Evolutionary conservation across 2,329 filamentous ascomycete genomes (phyloP).

Genomic region (Colletotrichum sp.): DNA sequence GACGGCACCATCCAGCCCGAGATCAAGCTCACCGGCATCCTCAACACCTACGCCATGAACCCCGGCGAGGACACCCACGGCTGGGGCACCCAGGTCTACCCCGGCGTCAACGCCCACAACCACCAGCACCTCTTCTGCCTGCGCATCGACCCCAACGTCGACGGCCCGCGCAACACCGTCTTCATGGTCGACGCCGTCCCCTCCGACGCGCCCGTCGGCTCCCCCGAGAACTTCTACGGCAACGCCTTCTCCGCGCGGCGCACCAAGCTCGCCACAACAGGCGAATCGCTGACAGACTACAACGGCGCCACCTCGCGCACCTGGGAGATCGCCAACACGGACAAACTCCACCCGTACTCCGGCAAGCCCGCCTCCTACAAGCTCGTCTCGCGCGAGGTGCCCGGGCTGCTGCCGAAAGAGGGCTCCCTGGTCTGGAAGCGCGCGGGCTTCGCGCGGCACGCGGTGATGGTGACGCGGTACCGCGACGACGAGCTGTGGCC

Average conservation of each 20-base stretch:
- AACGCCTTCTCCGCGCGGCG: slow-evolving; percentile 90
- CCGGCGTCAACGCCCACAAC: slow-evolving; percentile 91
- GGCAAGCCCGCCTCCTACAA: slow-evolving; percentile 88
- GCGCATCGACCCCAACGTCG: slow-evolving; percentile 85
- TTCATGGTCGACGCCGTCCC: slow-evolving; percentile 80
- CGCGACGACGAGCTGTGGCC: slow-evolving; percentile 83
- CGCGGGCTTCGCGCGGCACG: slow-evolving; percentile 85
- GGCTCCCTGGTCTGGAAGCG: slow-evolving; percentile 87
- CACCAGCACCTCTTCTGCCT: slow-evolving; percentile 96
- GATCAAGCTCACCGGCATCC: slow-evolving; percentile 88
- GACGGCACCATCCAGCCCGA: slow-evolving; percentile 92
- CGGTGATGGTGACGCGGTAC: slow-evolving; percentile 89
- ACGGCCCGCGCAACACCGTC: slow-evolving; percentile 83
- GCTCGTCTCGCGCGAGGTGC: slow-evolving; percentile 85
- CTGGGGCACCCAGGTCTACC: slow-evolving; percentile 92
- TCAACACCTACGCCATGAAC: slow-evolving; percentile 88
- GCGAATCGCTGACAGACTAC: slow-evolving; percentile 78
- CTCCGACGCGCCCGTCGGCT: slow-evolving; percentile 77
- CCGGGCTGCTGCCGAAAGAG: slow-evolving; percentile 78
- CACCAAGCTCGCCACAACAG: slow-evolving; percentile 77
- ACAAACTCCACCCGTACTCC: slow-evolving; percentile 83
- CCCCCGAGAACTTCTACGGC: slow-evolving; percentile 83
- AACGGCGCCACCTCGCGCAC: slow-evolving; percentile 79
- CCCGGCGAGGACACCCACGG: slow-evolving; percentile 81
- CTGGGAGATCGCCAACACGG: slow-evolving; percentile 90